Base-by-base conservation (phyloP, 164 flowering plant species). In the Umbilicus rupestris region DNA sequence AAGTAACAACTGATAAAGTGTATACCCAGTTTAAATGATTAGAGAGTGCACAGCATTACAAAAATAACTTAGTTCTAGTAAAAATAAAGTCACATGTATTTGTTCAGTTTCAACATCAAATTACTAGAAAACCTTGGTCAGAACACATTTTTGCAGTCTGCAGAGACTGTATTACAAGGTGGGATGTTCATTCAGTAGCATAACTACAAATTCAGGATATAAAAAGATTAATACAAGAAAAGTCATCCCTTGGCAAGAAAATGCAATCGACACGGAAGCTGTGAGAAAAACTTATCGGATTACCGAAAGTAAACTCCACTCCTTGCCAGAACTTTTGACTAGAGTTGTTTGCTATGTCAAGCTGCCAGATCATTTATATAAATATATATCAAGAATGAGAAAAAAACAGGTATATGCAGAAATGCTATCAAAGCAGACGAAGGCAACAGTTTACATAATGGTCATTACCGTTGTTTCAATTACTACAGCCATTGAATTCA, bases 391-490 rank as follows among this genome's bases (percentile, higher is more conserved):
- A 63, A 39, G 14, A 63, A 5, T 17, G 9, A n/a, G 16, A 7
- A 63, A 62, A n/a, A 35, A 24, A 22, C 42, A 24, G 35, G 60
- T 29, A 28, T 55, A 55, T 26, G 60, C 60, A 55, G 2, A 26
- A 22, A 47, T 20, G 29, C 4, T 4, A 12, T 63, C 15, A 63
- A n/a, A 37, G 29, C 22, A 35, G 26, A 35, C 39, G 65, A 39
- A 63, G 1, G n/a, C 45, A 63, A 17, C 29, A 33, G 14, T 19
- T 17, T 15, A 35, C 42, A 55, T 20, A 1, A 10, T 64, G 31
- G 26, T 14, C 83, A 35, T 66, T 86, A 93, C 98, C 92, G 91
- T 87, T 69, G 98, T 87, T 80, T 93, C 98, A 73, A 83, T 75
- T 60, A 89, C 72, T 31, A 93, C 98, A 62, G 97, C 84, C 69